phyloP scores from a whole-genome alignment of 257 asterid species.

The Scutellaria minor region DNA sequence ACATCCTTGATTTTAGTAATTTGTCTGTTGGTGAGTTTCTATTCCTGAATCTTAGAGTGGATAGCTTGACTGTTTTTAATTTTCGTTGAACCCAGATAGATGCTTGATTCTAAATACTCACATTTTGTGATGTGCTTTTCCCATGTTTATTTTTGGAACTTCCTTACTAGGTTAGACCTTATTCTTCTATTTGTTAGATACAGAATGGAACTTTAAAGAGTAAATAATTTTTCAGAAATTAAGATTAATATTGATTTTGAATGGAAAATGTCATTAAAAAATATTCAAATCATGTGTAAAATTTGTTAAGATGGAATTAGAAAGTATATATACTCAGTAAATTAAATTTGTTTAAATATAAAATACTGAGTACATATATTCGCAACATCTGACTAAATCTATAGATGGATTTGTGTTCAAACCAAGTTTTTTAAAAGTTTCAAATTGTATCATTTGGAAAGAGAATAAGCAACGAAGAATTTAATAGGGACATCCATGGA shows the following conservation, averaged over 20 bases:
- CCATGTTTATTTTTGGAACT: slow-evolving; percentile 22
- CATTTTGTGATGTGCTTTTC: neutral
- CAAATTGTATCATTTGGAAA: slow-evolving; percentile 18
- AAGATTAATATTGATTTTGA: neutral
- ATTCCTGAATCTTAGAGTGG: slow-evolving; percentile 24
- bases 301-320: neutral
- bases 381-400: neutral
- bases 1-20: slow-evolving; percentile 87
- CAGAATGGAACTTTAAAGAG: slow-evolving; percentile 13
- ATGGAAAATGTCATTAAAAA: neutral
- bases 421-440: neutral
- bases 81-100: neutral
- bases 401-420: slow-evolving; percentile 22
- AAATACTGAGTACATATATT: no score
- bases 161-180: slow-evolving; percentile 10
- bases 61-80: slow-evolving; percentile 14
- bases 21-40: slow-evolving; percentile 75
- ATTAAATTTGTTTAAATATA: no score
- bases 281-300: neutral
- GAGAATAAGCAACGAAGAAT: neutral
- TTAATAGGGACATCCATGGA: neutral
- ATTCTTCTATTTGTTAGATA: slow-evolving; percentile 4
- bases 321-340: no score
- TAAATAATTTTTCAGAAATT: neutral
- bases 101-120: slow-evolving; percentile 8